Conservation (phyloP, 75 land plant genomes). For the Chamaecyparis obtusa region DNA sequence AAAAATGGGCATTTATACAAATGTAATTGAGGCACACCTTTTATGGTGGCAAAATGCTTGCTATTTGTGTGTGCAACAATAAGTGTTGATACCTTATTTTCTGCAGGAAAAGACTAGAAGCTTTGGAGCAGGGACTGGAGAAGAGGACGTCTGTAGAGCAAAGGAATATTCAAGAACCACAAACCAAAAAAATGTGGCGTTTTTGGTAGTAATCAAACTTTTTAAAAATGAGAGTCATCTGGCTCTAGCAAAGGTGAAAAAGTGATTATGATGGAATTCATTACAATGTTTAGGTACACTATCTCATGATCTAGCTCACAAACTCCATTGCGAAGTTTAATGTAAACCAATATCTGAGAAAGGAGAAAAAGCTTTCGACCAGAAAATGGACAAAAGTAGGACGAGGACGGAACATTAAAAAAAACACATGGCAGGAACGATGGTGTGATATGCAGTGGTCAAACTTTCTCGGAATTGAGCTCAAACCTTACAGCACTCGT, state of each 20-base stretch:
- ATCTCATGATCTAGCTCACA: neutral
- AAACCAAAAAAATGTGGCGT: constrained; percentile 20
- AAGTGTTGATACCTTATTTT: neutral
- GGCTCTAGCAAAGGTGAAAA: neutral
- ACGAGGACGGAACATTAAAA: constrained; percentile 11
- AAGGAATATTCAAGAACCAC: constrained; percentile 9
- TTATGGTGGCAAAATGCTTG: neutral
- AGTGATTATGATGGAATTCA: neutral
- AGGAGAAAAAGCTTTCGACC: constrained; percentile 57
- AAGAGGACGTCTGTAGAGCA: constrained; percentile 21
- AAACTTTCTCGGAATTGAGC: neutral
- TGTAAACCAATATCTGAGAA: constrained; percentile 26
- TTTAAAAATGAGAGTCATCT: neutral
- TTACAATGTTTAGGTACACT: neutral
- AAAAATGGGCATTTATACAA: too few species aligned
- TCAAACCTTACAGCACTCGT: neutral
- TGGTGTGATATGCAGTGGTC: constrained; percentile 16
- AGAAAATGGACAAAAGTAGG: constrained; percentile 37
- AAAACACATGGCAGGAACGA: constrained; percentile 10
- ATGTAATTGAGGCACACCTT: neutral
- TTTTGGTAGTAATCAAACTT: constrained; percentile 17
- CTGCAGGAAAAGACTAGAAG: constrained; percentile 65
- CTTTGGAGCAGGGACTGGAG: constrained; percentile 61
- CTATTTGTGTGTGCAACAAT: neutral
- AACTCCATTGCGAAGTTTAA: neutral